phyloP scores from a whole-genome alignment of 352 stramenopile genomes.

The Peronospora belbahrii region DNA sequence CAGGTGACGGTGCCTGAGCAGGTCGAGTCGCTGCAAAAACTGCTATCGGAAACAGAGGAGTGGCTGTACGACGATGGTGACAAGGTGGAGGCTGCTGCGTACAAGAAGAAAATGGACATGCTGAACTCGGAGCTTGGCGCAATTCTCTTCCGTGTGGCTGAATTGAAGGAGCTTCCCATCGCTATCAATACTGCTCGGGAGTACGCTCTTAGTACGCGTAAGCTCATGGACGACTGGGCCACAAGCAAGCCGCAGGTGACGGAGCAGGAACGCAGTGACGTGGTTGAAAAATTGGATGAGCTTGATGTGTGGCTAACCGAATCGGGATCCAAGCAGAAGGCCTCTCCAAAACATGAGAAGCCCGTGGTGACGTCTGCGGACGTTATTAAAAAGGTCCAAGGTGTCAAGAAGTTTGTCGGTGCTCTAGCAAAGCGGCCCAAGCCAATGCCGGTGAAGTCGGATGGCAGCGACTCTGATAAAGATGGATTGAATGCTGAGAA shows the following conservation, averaged over 20 bases:
- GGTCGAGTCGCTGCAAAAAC: slow-evolving; percentile 62
- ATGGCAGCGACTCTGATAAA: slow-evolving; percentile 34
- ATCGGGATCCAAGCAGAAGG: slow-evolving; percentile 52
- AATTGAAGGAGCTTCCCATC: slow-evolving; percentile 79
- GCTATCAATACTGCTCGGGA: slow-evolving; percentile 64
- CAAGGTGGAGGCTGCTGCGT: slow-evolving; percentile 74
- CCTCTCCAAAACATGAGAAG: slow-evolving; percentile 59
- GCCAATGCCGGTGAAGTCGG: slow-evolving; percentile 39
- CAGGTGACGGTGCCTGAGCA: slow-evolving; percentile 80
- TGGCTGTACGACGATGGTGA: slow-evolving; percentile 92
- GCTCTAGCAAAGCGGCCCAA: slow-evolving; percentile 78
- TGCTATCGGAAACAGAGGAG: slow-evolving; percentile 81
- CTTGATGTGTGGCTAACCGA: slow-evolving; percentile 79
- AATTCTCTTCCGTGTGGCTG: slow-evolving; percentile 85
- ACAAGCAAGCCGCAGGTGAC: slow-evolving; percentile 77
- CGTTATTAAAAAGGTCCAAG: slow-evolving; percentile 78
- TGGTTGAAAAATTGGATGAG: slow-evolving; percentile 81
- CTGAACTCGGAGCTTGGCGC: slow-evolving; percentile 79
- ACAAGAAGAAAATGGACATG: slow-evolving; percentile 78
- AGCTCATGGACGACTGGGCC: slow-evolving; percentile 56
- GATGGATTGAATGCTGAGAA: slow-evolving; percentile 27
- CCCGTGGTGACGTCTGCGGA: slow-evolving; percentile 85
- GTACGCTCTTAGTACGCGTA: slow-evolving; percentile 53
- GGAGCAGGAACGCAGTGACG: slow-evolving; percentile 85
- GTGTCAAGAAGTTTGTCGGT: slow-evolving; percentile 76